These are phyloP conservation scores for Blastobotrys illinoisensis DNA, from an alignment of 1,139 yeast species.

Conservation along the genomic window DNA sequence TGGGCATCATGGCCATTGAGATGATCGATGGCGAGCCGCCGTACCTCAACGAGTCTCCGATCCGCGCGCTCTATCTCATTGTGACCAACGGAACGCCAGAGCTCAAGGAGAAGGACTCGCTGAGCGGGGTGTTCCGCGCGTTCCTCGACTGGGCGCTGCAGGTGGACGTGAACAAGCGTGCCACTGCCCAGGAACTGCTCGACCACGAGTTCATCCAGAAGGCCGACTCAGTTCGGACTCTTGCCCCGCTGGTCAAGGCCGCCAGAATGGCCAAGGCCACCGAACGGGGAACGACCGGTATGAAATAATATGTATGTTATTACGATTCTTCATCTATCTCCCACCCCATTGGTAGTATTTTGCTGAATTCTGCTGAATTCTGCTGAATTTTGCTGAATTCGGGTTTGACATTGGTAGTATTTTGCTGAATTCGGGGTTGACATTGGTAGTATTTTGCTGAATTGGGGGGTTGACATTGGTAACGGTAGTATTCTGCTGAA, in stretches of 20 bases:
- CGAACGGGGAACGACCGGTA: constrained; percentile 13
- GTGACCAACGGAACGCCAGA: constrained; percentile 96
- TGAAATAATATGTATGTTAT: neutral
- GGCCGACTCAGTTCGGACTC: constrained; percentile 67
- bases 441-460: too few relatives aligned
- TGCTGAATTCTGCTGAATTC: too few relatives aligned
- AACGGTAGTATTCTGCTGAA: too few relatives aligned
- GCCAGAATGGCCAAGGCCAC: constrained; percentile 69
- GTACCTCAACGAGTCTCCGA: constrained; percentile 88
- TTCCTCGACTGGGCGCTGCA: constrained; percentile 77
- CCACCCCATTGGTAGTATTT: too few relatives aligned
- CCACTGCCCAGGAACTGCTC: constrained; percentile 70
- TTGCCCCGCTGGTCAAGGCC: constrained; percentile 83
- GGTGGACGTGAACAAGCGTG: constrained; percentile 81
- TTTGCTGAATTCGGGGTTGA: too few relatives aligned
- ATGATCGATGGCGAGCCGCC: constrained; percentile 99
- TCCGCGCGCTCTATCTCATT: constrained; percentile 83
- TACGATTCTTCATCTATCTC: neutral
- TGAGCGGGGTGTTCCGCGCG: constrained; percentile 58
- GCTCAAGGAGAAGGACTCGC: constrained; percentile 79
- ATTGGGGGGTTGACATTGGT: too few relatives aligned
- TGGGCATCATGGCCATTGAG: constrained; percentile 96
- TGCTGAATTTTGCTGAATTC: too few relatives aligned
- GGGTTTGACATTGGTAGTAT: too few relatives aligned
- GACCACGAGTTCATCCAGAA: constrained; percentile 63